phyloP scores from a whole-genome alignment of 75 land plant genomes.

The Isoetes taiwanensis region DNA sequence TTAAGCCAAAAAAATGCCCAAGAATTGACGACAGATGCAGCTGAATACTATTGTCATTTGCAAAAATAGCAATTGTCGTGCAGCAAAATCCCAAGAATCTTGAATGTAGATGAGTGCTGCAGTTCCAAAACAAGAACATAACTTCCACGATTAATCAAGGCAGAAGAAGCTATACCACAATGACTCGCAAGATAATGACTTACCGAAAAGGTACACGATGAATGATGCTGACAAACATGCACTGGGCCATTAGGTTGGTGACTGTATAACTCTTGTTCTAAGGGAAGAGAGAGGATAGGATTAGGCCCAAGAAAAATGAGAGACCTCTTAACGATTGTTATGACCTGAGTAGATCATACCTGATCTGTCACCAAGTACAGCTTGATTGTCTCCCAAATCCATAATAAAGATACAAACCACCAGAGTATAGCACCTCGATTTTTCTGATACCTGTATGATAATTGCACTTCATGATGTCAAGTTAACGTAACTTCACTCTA shows the following conservation, averaged over 20 bases:
- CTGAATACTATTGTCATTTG: slow-evolving; percentile 9
- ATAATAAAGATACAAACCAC: not conserved
- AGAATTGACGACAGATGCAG: not conserved
- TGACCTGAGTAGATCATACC: not conserved
- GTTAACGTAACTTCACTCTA: too few species aligned
- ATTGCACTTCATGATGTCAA: too few species aligned
- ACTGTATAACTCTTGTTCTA: slow-evolving; percentile 6
- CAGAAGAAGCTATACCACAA: not conserved
- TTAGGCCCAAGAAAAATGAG: not conserved
- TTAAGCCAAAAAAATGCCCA: slow-evolving; percentile 8
- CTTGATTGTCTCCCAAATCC: slow-evolving; percentile 11
- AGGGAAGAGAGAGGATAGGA: not conserved
- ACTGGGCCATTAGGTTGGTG: slow-evolving; percentile 1
- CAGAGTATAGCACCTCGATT: not conserved
- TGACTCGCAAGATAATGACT: not conserved
- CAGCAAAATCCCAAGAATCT: slow-evolving; percentile 7
- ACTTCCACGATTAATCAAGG: not conserved
- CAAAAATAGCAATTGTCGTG: slow-evolving; percentile 2
- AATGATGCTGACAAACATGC: not conserved
- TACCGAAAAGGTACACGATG: slow-evolving; percentile 9
- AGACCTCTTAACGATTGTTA: not conserved
- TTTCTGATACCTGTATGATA: not conserved
- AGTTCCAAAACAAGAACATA: not conserved
- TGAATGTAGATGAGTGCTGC: slow-evolving; percentile 8
- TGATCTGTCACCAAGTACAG: slow-evolving; percentile 4